A percentile compares a stretch with the other conserved stretches of the same genome.
Conservation (phyloP, 2,329 filamentous ascomycete species). For the Alternaria rosae region DNA sequence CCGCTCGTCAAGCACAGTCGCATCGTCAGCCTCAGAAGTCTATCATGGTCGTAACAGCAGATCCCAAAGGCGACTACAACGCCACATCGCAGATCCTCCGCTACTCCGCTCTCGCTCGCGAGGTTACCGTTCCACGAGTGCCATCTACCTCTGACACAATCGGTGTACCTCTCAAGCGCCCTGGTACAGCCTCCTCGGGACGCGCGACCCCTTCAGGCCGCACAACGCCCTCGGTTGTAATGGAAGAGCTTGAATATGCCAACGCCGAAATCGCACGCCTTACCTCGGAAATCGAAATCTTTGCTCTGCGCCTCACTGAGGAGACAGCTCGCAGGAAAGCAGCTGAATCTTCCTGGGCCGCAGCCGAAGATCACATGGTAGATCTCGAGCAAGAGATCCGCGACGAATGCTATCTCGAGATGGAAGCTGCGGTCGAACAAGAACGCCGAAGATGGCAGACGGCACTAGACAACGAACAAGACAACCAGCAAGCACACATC, state of each 20-base stretch:
- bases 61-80: constrained; percentile 92
- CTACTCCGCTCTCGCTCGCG: constrained; percentile 90
- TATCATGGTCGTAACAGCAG: constrained; percentile 95
- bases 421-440: constrained; percentile 76
- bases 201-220: constrained; percentile 52
- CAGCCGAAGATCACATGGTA: constrained; percentile 69
- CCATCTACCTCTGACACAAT: constrained; percentile 83
- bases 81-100: constrained; percentile 94
- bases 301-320: constrained; percentile 72
- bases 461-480: constrained; percentile 76
- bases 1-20: constrained; percentile 54
- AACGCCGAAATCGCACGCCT: constrained; percentile 83
- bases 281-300: constrained; percentile 76
- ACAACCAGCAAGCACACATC: constrained; percentile 82
- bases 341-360: constrained; percentile 75
- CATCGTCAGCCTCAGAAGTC: constrained; percentile 74
- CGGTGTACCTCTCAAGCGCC: constrained; percentile 38
- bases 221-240: constrained; percentile 54
- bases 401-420: constrained; percentile 87
- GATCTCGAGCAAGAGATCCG: constrained; percentile 85
- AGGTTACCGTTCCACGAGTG: constrained; percentile 89
- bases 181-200: constrained; percentile 31
- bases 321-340: constrained; percentile 75
- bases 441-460: constrained; percentile 85
- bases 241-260: constrained; percentile 80